Percentiles rank a stretch among this genome's conserved stretches.
phyloP scores from a whole-genome alignment of 371 early-diverging fungal species.

The Circinella umbellata region DNA sequence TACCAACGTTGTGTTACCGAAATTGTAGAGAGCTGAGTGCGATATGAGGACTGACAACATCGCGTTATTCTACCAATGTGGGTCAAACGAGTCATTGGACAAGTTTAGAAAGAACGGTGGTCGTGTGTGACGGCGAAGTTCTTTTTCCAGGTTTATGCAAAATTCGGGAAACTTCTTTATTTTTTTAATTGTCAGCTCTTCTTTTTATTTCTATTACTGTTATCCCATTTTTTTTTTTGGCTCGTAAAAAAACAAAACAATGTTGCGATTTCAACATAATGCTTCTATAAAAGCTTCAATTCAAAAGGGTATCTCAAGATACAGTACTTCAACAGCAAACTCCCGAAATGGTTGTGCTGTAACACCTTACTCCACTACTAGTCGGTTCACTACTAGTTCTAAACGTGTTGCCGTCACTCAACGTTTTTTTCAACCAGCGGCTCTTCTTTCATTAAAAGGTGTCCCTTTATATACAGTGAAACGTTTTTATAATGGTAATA shows the following conservation, averaged over 20 bases:
- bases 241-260: not conserved
- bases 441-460: too few species aligned
- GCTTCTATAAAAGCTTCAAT: not conserved
- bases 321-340: not conserved
- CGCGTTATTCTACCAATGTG: not conserved
- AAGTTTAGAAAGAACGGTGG: not conserved
- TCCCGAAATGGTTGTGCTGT: not conserved
- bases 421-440: too few species aligned
- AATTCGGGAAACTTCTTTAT: not conserved
- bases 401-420: too few species aligned
- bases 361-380: too few species aligned
- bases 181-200: not conserved
- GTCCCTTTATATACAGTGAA: too few species aligned
- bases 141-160: not conserved
- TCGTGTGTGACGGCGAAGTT: not conserved
- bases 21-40: not conserved
- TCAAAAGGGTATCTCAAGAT: not conserved
- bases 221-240: not conserved
- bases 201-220: not conserved
- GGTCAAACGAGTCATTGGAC: not conserved
- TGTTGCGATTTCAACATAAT: conserved; percentile 8
- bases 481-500: too few species aligned
- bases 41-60: not conserved
- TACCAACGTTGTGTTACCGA: conserved; percentile 2
- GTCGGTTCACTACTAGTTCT: too few species aligned